phyloP scores from a whole-genome alignment of 2,329 filamentous ascomycete genomes.

The Pseudocercospora fuligena region DNA sequence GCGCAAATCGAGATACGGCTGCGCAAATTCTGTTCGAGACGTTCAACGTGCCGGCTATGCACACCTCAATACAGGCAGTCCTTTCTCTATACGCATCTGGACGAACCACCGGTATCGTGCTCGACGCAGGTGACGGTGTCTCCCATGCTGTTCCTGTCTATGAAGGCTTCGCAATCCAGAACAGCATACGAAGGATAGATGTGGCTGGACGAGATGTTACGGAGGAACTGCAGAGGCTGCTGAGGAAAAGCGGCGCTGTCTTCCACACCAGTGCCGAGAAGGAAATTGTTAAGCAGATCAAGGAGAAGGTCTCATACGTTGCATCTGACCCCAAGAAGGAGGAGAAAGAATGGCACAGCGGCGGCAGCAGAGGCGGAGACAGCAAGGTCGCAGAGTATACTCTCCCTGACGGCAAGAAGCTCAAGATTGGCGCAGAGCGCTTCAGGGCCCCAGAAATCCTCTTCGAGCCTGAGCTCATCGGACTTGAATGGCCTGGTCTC shows the following conservation, averaged over 20 bases:
- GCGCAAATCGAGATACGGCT: slow-evolving; percentile 92
- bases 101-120: slow-evolving; percentile 91
- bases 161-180: slow-evolving; percentile 95
- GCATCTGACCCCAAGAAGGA: slow-evolving; percentile 89
- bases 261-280: slow-evolving; percentile 99
- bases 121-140: slow-evolving; percentile 94
- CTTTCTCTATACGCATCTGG: slow-evolving; percentile 95
- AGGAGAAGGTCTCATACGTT: slow-evolving; percentile 92
- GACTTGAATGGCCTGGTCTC: slow-evolving; percentile 93
- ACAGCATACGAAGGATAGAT: slow-evolving; percentile 92
- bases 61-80: slow-evolving; percentile 96
- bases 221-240: slow-evolving; percentile 86
- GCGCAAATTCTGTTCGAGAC: slow-evolving; percentile 98
- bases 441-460: slow-evolving; percentile 97
- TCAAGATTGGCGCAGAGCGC: slow-evolving; percentile 92
- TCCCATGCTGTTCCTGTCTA: slow-evolving; percentile 97
- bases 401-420: slow-evolving; percentile 88
- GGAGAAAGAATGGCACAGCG: slow-evolving; percentile 88
- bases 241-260: slow-evolving; percentile 90
- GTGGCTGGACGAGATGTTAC: slow-evolving; percentile 96
- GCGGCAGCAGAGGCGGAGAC: slow-evolving; percentile 65
- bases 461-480: slow-evolving; percentile 96
- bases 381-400: slow-evolving; percentile 84
- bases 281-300: slow-evolving; percentile 96
- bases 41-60: slow-evolving; percentile 95